phyloP scores from a whole-genome alignment of 2,329 filamentous ascomycete species.

The Nigrograna mackinnonii region DNA sequence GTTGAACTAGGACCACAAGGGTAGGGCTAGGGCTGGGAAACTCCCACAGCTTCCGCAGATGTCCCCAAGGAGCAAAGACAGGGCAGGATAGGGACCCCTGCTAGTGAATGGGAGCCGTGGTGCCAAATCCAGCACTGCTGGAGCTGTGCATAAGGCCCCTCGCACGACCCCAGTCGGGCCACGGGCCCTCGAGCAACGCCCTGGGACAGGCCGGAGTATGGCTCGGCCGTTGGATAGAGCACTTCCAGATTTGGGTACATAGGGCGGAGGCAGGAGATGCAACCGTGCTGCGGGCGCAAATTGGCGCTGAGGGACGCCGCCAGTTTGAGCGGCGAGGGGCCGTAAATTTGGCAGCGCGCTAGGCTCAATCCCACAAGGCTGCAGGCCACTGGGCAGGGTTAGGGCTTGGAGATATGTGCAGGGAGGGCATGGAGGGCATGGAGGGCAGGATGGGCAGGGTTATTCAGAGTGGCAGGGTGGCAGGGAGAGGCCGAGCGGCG shows the following conservation, averaged over 20 bases:
- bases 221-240: slow-evolving; percentile 23
- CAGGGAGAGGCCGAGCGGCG: no score
- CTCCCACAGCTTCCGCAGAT: slow-evolving; percentile 14
- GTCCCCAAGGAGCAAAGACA: slow-evolving; percentile 12
- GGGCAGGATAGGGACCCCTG: slow-evolving; percentile 17
- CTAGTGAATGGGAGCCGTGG: slow-evolving; percentile 9
- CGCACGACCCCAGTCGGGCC: slow-evolving; percentile 11
- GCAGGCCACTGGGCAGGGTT: slow-evolving; percentile 10
- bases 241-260: slow-evolving; percentile 19
- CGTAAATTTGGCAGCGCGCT: slow-evolving; percentile 27
- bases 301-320: slow-evolving; percentile 17
- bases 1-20: not conserved
- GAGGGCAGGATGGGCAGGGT: no score
- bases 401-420: no score
- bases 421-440: not conserved
- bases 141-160: slow-evolving; percentile 20
- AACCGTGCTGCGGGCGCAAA: slow-evolving; percentile 15
- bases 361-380: slow-evolving; percentile 24
- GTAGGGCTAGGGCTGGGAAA: no score
- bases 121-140: slow-evolving; percentile 20
- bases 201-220: slow-evolving; percentile 17
- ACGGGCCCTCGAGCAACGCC: slow-evolving; percentile 17
- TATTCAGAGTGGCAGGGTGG: no score
- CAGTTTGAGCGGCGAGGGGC: slow-evolving; percentile 16
- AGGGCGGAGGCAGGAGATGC: slow-evolving; percentile 17